phyloP scores from a whole-genome alignment of 805 yeast species.

The Candida loeiensis region DNA sequence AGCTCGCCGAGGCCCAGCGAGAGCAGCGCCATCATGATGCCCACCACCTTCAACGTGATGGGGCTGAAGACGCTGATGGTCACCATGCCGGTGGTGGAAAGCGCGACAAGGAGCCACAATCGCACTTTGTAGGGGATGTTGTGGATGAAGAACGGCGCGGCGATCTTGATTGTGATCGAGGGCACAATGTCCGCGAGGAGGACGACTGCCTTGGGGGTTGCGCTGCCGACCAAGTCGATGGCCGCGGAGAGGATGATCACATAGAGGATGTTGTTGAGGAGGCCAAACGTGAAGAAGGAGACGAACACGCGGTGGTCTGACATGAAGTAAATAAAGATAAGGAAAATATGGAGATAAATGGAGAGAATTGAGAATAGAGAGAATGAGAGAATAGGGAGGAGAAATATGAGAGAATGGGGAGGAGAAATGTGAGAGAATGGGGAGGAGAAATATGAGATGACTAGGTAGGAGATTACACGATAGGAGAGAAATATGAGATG shows the following conservation, averaged over 20 bases:
- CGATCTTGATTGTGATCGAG: conserved; percentile 63
- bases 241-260: conserved; percentile 93
- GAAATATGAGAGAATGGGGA: not conserved
- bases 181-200: conserved; percentile 86
- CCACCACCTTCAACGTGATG: conserved; percentile 48
- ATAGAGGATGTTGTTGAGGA: conserved; percentile 82
- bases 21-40: conserved; percentile 73
- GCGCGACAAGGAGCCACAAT: conserved; percentile 48
- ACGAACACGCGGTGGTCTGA: conserved; percentile 34
- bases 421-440: not conserved
- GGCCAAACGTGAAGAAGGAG: conserved; percentile 79
- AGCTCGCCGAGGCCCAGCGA: conserved; percentile 91
- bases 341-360: not conserved
- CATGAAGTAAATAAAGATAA: not conserved
- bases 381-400: not conserved
- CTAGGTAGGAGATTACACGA: not conserved
- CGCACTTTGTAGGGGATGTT: conserved; percentile 55
- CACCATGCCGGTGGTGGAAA: conserved; percentile 75
- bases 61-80: conserved; percentile 46
- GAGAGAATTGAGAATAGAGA: not conserved
- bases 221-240: conserved; percentile 80
- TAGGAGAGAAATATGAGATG: not conserved
- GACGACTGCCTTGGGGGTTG: conserved; percentile 81
- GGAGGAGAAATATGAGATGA: not conserved
- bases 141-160: conserved; percentile 80